Conservation (phyloP, 2,329 filamentous ascomycete genomes). For the Chalaropsis thielavioides region DNA sequence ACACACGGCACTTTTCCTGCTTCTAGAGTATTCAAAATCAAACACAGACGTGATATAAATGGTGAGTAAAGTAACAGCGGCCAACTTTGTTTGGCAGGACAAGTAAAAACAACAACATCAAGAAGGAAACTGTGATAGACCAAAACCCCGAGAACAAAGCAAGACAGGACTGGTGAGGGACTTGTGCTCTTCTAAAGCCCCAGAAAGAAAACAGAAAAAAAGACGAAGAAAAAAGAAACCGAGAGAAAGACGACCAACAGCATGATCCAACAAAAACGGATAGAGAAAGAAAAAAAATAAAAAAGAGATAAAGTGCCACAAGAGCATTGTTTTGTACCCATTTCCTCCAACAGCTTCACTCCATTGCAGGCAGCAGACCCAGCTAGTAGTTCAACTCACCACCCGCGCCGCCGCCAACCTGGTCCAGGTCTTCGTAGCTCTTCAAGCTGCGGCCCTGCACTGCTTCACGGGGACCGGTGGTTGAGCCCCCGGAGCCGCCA, state of each 20-base stretch:
- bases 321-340: background rate
- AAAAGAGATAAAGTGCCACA: background rate
- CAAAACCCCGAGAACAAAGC: background rate
- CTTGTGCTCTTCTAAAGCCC: background rate
- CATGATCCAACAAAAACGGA: background rate
- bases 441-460: constrained; percentile 85
- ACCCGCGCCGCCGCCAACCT: constrained; percentile 56
- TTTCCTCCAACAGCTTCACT: background rate
- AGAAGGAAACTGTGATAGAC: background rate
- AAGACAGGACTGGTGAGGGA: background rate
- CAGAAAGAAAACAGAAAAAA: background rate
- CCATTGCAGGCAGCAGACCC: background rate
- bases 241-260: background rate
- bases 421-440: constrained; percentile 95
- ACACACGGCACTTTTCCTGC: too few relatives aligned
- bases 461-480: constrained; percentile 76
- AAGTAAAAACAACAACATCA: background rate
- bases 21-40: too few relatives aligned
- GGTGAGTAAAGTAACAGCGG: background rate
- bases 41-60: background rate
- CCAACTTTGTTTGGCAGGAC: background rate
- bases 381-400: constrained; percentile 75
- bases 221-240: background rate
- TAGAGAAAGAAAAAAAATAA: background rate
- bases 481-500: constrained; percentile 55